A percentile compares a stretch with the other conserved stretches of the same genome.
phyloP scores from a whole-genome alignment of 2,329 filamentous ascomycete species.

The Colletotrichum plurivorum region DNA sequence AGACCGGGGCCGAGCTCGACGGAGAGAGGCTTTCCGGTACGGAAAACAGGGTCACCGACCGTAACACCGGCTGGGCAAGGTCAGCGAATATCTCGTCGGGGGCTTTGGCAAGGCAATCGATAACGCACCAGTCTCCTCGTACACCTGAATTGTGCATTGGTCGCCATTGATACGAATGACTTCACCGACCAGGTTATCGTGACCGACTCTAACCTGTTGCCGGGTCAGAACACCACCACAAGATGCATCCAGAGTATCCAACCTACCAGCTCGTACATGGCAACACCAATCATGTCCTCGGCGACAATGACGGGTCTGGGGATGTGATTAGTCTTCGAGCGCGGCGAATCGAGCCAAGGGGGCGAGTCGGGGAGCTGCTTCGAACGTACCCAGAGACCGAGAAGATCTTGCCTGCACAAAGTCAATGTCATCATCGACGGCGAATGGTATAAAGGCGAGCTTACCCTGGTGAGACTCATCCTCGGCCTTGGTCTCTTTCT shows the following conservation, averaged over 20 bases:
- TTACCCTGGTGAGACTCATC: constrained; percentile 58
- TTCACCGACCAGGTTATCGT: constrained; percentile 93
- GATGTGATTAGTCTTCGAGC: constrained; percentile 39
- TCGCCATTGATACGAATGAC: constrained; percentile 98
- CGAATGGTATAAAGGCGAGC: neutral
- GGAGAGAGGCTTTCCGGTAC: constrained; percentile 95
- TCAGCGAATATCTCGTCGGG: constrained; percentile 11
- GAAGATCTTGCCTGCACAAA: constrained; percentile 69
- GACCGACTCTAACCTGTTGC: constrained; percentile 86
- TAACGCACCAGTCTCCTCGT: constrained; percentile 92
- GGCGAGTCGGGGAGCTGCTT: constrained; percentile 36
- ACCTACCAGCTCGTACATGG: constrained; percentile 98
- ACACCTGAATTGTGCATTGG: constrained; percentile 97
- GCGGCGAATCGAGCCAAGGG: constrained; percentile 20
- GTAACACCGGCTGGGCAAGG: constrained; percentile 83
- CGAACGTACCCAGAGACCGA: constrained; percentile 72
- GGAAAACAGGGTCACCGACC: constrained; percentile 91
- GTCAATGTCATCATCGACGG: constrained; percentile 16
- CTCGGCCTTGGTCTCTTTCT: constrained; percentile 52
- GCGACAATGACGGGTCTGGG: constrained; percentile 91
- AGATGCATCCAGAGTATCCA: neutral
- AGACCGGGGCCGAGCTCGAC: constrained; percentile 97
- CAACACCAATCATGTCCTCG: constrained; percentile 98
- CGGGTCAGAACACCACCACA: constrained; percentile 26
- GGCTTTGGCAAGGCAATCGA: constrained; percentile 9